A percentile compares a stretch with the other conserved stretches of the same genome.
Evolutionary conservation across 163 green algal genomes (phyloP).

Genomic region (Prototheca wickerhamii): DNA sequence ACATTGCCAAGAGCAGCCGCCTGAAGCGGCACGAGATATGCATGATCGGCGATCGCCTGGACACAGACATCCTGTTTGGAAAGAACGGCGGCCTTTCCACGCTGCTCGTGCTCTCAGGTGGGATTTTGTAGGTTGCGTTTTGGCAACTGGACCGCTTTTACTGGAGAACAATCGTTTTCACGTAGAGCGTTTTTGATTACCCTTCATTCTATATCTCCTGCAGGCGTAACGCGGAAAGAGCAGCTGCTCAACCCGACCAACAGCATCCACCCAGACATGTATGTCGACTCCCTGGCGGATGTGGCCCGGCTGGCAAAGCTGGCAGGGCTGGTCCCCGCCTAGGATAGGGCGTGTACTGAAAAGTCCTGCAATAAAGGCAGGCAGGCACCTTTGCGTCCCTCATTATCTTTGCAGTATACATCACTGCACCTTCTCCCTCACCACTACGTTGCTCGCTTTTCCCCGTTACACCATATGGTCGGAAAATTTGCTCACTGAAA

Average conservation of each 20-base stretch:
- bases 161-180: too few species aligned
- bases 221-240: conserved; percentile 87
- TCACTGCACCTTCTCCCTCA: too few species aligned
- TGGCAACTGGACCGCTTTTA: too few species aligned
- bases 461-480: too few species aligned
- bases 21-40: conserved; percentile 58
- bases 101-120: conserved; percentile 88
- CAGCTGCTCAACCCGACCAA: conserved; percentile 78
- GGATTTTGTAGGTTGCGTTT: neutral
- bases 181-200: neutral
- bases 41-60: conserved; percentile 98
- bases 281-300: conserved; percentile 68
- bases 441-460: too few species aligned
- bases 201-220: neutral
- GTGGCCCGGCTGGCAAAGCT: conserved; percentile 66
- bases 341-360: too few species aligned
- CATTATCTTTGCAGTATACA: too few species aligned
- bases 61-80: conserved; percentile 98
- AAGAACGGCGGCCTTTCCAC: conserved; percentile 91
- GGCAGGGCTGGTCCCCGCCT: too few species aligned
- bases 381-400: too few species aligned
- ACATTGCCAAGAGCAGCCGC: conserved; percentile 56
- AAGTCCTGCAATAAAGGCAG: too few species aligned
- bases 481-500: too few species aligned
- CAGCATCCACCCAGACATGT: conserved; percentile 82